These are phyloP conservation scores for Eucalyptus cloeziana DNA, from an alignment of 345 rosid genomes.

Conservation along the genomic window DNA sequence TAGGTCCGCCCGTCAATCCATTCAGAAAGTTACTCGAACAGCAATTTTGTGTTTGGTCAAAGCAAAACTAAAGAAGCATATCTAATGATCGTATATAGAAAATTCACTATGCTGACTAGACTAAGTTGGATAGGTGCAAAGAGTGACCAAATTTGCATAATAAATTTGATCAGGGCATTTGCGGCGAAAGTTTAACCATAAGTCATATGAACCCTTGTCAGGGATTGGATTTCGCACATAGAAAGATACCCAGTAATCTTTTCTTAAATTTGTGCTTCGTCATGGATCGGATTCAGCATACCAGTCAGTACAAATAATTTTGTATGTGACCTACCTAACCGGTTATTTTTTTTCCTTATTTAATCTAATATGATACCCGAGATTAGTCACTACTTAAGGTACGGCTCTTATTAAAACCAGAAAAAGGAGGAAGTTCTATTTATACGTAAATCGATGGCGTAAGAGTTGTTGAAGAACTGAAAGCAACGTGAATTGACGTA, in stretches of 20 bases:
- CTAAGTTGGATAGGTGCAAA: neutral
- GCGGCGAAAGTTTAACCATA: neutral
- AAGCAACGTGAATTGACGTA: neutral
- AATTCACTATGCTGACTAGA: neutral
- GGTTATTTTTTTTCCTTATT: neutral
- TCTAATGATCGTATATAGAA: neutral
- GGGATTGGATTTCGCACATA: neutral
- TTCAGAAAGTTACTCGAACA: neutral
- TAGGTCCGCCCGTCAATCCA: neutral
- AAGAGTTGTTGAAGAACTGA: neutral
- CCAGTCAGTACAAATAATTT: neutral
- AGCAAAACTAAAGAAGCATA: neutral
- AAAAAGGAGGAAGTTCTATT: neutral
- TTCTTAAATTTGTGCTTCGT: neutral
- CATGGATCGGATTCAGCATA: neutral
- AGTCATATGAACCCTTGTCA: neutral
- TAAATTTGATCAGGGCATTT: neutral
- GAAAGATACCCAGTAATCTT: neutral
- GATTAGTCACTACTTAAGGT: neutral
- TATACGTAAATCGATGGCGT: neutral
- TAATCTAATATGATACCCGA: neutral
- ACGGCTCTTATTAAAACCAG: neutral
- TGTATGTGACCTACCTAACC: neutral
- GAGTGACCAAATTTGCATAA: neutral
- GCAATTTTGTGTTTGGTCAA: neutral